Base-by-base conservation (phyloP, 2,329 filamentous ascomycete genomes). In the Diaporthe velutina region DNA sequence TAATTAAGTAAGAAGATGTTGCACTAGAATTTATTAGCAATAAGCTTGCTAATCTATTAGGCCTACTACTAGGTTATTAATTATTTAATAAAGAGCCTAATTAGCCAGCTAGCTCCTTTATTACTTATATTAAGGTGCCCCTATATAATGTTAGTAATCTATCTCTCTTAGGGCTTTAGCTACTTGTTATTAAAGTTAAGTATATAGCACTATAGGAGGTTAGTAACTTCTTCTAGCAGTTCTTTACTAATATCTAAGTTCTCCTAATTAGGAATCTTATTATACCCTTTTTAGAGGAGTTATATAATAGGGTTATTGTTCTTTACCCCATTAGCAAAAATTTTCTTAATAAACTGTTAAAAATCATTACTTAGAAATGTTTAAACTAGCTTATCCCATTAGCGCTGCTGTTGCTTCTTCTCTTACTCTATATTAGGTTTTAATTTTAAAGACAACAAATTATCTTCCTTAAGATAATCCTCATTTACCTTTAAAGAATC, bases 231-330 rank as follows among this genome's bases (percentile, higher is more conserved):
- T 25, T 50, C 9, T 50, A 50, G 8, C 25, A 50, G 48, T 12
- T 50, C 48, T 22, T 50, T 50, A 50, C 9, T 50, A 8, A 25
- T 50, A 50, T 50, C 25, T 22, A n/a, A 52, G 22, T 52, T 55
- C 48, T 52, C 3, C 28, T 13, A 13, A 8, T 52, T 25, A 19
- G n/a, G n/a, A 28, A 52, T 28, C n/a, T 52, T 52, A 52, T 52
- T 52, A 52, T 52, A 52, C 28, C 12, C 48, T 52, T 52, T 25
- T 52, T 25, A 52, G 8, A 52, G 9, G n/a, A 52, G 48, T 28
- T 52, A 52, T 52, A 52, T 52, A 52, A 52, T 52, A 52, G n/a
- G n/a, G 48, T 52, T 52, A 25, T 52, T 52, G 15, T 52, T 52
- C 48, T 52, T 52, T 52, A 25, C 9, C 12, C 15, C 28, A 25